Evolutionary conservation across 2,329 filamentous ascomycete genomes (phyloP), one percentile per base, ranked within the genome.

Genomic region (Cladosporium phlei): DNA sequence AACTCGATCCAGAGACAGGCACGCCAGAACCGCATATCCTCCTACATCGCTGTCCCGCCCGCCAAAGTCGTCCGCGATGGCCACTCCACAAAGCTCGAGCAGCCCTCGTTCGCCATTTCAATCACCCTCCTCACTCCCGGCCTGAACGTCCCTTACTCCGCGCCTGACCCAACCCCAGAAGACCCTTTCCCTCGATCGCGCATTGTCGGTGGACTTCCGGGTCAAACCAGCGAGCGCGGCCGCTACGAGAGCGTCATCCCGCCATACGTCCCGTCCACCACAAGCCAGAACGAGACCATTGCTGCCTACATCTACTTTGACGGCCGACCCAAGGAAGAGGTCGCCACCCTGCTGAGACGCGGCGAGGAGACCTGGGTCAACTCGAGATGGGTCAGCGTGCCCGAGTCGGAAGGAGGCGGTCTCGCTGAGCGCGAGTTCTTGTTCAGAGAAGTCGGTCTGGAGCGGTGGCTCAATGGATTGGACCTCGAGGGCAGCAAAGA

Each of bases 341-440:
- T 98, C 3, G 93, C 93, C 43, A 98, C 93, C 10, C 73, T 98
- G 48, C 74, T 98, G 43, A 79, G 93, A 46, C 85, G 90, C 10
- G 91, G 93, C 19, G 93, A 97, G 65, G 93, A 98, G 70, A 98
- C 93, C 2, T 98, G 93, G 93, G 94, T 98, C 19, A 98, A 97
- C 63, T 96, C 89, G 47, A 79, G 93, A 59, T 98, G 93, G 93
- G 93, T 98, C 39, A 91, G 94, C 63, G 82, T 98, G 5, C 88
- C 91, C 2, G 84, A 90, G 21, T 81, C 85, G 19, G 91, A 97
- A 68, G 91, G 91, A 24, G 93, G 93, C 39, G 93, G 93, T 32
- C 79, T 98, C 35, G 93, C 93, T 22, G 93, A 98, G 72, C 82
- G 93, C 54, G 93, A 98, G 65, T 98, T 98, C 58, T 72, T 98